These are phyloP conservation scores for Verruconis gallopava DNA, from an alignment of 2,329 filamentous ascomycete genomes.

Conservation along the genomic window DNA sequence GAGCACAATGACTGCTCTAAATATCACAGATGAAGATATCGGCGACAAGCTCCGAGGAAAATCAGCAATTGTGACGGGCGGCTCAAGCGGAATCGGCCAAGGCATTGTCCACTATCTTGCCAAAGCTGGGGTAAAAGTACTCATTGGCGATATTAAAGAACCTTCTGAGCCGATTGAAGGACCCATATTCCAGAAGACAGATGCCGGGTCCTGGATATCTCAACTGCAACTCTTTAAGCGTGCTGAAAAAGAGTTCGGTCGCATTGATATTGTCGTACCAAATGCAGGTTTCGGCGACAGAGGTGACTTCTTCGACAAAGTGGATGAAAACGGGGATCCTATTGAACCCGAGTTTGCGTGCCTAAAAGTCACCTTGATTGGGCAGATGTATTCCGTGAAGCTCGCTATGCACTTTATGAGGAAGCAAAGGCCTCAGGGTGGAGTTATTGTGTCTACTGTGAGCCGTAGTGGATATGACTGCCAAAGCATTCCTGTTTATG, in stretches of 20 bases:
- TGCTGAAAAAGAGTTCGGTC: not conserved
- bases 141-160: constrained; percentile 7
- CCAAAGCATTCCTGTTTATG: not conserved
- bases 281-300: not conserved
- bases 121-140: constrained; percentile 4
- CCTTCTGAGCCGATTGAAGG: not conserved
- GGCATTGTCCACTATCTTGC: not conserved
- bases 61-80: not conserved
- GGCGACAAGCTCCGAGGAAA: not conserved
- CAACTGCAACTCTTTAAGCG: not conserved
- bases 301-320: not conserved
- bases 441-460: not conserved
- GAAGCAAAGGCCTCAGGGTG: not conserved
- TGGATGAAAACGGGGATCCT: not conserved
- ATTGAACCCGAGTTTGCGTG: not conserved
- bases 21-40: not conserved
- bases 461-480: not conserved
- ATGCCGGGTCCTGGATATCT: not conserved
- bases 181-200: not conserved
- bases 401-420: not conserved
- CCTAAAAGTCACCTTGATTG: not conserved
- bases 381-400: not conserved
- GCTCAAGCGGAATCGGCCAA: not conserved
- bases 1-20: not conserved
- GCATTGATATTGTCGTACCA: not conserved